Conservation (phyloP, 306 rosid species). For the Mucuna pruriens region DNA sequence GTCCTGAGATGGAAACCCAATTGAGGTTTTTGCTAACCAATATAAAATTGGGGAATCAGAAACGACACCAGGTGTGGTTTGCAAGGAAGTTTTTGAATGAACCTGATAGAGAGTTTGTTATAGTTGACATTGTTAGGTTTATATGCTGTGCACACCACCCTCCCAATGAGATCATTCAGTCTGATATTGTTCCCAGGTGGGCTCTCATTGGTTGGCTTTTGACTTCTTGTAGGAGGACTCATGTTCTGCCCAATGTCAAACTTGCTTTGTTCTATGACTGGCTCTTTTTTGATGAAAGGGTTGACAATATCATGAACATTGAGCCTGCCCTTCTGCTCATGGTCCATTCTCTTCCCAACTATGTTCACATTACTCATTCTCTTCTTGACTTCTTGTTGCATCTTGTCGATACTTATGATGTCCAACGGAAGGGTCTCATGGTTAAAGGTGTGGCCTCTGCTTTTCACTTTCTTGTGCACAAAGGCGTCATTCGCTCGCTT, state of each 20-base stretch:
- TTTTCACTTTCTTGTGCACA: slow-evolving; percentile 50
- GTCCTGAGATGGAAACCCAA: slow-evolving; percentile 77
- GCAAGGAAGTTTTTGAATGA: slow-evolving; percentile 61
- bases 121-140: slow-evolving; percentile 76
- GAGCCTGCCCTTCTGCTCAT: slow-evolving; percentile 85
- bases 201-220: slow-evolving; percentile 89
- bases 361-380: slow-evolving; percentile 58
- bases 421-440: slow-evolving; percentile 51
- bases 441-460: slow-evolving; percentile 67
- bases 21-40: slow-evolving; percentile 71
- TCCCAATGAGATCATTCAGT: slow-evolving; percentile 78
- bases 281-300: slow-evolving; percentile 73
- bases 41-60: slow-evolving; percentile 74
- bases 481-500: slow-evolving; percentile 63
- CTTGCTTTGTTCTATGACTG: slow-evolving; percentile 86
- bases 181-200: slow-evolving; percentile 88
- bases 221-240: slow-evolving; percentile 54
- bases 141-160: slow-evolving; percentile 91
- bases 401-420: slow-evolving; percentile 77
- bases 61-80: slow-evolving; percentile 82
- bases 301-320: slow-evolving; percentile 79
- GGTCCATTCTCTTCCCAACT: slow-evolving; percentile 70
- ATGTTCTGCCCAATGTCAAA: slow-evolving; percentile 61
- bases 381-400: slow-evolving; percentile 75
- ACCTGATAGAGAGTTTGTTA: slow-evolving; percentile 58